A percentile compares a stretch with the other conserved stretches of the same genome.
phyloP scores from a whole-genome alignment of 495 filamentous ascomycete species.

The Penicillium steckii region DNA sequence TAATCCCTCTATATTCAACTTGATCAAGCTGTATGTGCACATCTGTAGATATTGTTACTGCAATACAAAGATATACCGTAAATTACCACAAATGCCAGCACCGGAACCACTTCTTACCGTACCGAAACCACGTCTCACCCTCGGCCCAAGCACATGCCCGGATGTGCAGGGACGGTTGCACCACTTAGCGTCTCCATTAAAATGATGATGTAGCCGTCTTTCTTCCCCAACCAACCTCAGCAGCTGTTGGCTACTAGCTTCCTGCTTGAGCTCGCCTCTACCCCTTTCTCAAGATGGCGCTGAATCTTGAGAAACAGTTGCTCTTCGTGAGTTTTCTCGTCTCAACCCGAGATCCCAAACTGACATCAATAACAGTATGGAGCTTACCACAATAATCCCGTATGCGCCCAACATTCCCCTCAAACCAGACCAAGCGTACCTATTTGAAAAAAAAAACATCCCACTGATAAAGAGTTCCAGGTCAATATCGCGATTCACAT shows the following conservation, averaged over 20 bases:
- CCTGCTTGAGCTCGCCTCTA: not conserved
- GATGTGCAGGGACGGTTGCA: constrained; percentile 7
- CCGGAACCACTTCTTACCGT: not conserved
- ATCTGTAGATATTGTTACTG: no score
- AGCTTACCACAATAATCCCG: constrained; percentile 84
- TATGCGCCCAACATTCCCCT: constrained; percentile 35
- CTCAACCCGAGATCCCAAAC: constrained; percentile 1
- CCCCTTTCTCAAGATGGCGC: constrained; percentile 52
- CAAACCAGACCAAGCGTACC: not conserved
- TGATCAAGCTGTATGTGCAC: no score
- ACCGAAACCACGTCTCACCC: constrained; percentile 7
- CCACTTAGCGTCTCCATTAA: constrained; percentile 19
- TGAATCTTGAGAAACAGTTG: constrained; percentile 78
- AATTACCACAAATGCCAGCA: not conserved
- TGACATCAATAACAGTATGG: constrained; percentile 69
- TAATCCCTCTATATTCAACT: no score
- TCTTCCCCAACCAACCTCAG: constrained; percentile 12
- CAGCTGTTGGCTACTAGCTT: not conserved
- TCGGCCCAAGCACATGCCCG: constrained; percentile 27
- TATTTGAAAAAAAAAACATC: not conserved
- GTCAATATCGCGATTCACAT: constrained; percentile 89
- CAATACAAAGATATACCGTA: not conserved
- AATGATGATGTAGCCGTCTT: constrained; percentile 16
- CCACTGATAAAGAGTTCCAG: constrained; percentile 32
- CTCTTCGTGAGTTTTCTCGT: constrained; percentile 61